Conservation (phyloP, 306 rosid genomes). For the Acacia melanoxylon region DNA sequence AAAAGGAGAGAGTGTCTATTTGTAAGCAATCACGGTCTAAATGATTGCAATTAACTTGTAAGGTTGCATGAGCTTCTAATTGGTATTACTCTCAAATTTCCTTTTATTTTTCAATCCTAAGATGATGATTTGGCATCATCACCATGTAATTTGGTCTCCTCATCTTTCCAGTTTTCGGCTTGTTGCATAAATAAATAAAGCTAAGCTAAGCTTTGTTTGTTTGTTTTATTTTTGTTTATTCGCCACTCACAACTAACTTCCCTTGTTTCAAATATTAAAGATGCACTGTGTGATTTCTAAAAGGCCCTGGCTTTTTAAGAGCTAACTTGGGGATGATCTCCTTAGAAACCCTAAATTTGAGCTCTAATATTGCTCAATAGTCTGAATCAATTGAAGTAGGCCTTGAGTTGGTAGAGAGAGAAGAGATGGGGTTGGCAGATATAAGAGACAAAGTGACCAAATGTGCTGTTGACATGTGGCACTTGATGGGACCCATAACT, state of each 20-base stretch:
- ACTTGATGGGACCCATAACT: no score
- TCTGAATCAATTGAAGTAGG: constrained; percentile 70
- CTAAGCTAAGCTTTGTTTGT: no score
- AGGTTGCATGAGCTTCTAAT: constrained; percentile 25
- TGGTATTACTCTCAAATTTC: neutral
- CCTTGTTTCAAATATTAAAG: no score
- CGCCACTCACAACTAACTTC: no score
- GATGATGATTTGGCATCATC: neutral
- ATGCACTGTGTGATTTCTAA: no score
- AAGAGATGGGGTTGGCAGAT: no score
- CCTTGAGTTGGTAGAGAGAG: constrained; percentile 44
- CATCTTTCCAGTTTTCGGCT: no score
- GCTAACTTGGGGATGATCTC: neutral
- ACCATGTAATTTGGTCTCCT: constrained; percentile 3
- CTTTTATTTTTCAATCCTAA: neutral
- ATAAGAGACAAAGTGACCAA: no score
- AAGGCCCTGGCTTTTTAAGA: neutral
- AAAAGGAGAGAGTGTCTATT: constrained; percentile 77
- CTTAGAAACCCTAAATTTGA: constrained; percentile 45
- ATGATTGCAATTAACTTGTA: constrained; percentile 67
- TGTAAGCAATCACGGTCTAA: constrained; percentile 72
- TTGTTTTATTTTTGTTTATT: no score
- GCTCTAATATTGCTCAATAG: constrained; percentile 64
- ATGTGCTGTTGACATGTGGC: no score
- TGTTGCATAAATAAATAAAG: no score